Percentiles rank a stretch among this genome's conserved stretches.
These are phyloP conservation scores for Crithidia fasciculata DNA, from an alignment of 208 protist genomes.

Conservation along the genomic window DNA sequence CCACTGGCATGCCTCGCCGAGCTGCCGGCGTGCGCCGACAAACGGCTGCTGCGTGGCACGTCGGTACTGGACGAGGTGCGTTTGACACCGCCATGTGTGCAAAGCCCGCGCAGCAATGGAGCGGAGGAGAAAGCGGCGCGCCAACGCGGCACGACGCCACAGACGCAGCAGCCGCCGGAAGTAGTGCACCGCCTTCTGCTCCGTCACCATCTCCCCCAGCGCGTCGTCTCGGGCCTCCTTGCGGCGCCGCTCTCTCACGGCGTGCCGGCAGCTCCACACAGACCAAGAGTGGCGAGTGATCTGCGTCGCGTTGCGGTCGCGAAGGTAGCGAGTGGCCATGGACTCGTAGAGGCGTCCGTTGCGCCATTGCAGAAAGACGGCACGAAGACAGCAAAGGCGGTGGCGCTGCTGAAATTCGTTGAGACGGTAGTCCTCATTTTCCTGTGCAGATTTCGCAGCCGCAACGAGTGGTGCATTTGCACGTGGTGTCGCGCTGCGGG, in stretches of 20 bases:
- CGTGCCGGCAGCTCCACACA: slow-evolving; percentile 30
- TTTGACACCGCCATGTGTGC: slow-evolving; percentile 10
- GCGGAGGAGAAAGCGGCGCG: slow-evolving; percentile 14
- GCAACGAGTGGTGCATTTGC: too few relatives aligned
- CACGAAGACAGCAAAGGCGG: neutral
- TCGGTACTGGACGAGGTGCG: slow-evolving; percentile 9
- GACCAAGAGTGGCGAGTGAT: slow-evolving; percentile 22
- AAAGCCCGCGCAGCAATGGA: slow-evolving; percentile 24
- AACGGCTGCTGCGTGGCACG: slow-evolving; percentile 11
- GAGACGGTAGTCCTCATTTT: neutral
- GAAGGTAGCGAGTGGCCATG: slow-evolving; percentile 29
- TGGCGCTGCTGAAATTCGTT: neutral
- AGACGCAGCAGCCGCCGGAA: slow-evolving; percentile 17
- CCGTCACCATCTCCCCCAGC: slow-evolving; percentile 34
- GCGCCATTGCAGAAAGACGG: slow-evolving; percentile 40
- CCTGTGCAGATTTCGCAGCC: too few relatives aligned
- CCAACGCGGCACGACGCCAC: slow-evolving; percentile 26
- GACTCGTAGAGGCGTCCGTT: slow-evolving; percentile 43
- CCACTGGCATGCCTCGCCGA: slow-evolving; percentile 15
- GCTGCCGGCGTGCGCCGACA: slow-evolving; percentile 2
- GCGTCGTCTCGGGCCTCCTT: slow-evolving; percentile 26
- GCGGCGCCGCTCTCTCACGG: neutral
- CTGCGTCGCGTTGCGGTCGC: neutral
- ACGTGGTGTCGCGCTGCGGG: too few relatives aligned
- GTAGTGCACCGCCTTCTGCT: slow-evolving; percentile 25